Evolutionary conservation across 805 yeast genomes (phyloP).

Genomic region (Saturnispora hagleri): DNA sequence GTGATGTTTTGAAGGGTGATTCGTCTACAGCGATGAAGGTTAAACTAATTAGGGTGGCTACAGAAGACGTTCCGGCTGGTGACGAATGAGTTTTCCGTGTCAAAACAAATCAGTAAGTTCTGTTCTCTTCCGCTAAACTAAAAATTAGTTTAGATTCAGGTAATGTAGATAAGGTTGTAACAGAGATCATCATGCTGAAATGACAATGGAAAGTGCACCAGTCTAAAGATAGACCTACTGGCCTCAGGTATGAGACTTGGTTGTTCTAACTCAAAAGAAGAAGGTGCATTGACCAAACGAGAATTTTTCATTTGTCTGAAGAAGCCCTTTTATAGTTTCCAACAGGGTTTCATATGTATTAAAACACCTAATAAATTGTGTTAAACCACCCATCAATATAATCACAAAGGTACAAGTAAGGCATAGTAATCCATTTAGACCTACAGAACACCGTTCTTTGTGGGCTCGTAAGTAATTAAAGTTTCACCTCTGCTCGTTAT

Average conservation of each 20-base stretch:
- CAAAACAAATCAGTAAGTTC: constrained; percentile 6
- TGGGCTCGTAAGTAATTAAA: background rate
- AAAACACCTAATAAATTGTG: background rate
- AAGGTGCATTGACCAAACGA: background rate
- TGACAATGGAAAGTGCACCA: background rate
- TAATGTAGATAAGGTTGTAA: constrained; percentile 30
- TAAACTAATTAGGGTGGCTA: constrained; percentile 59
- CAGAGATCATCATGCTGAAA: constrained; percentile 22
- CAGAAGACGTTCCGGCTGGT: constrained; percentile 96
- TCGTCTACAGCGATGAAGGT: constrained; percentile 71
- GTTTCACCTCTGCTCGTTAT: background rate
- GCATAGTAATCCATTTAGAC: background rate
- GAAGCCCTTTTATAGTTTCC: background rate
- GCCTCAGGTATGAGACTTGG: background rate
- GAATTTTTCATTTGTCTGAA: background rate
- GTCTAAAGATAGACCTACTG: background rate
- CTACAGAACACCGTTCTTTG: background rate
- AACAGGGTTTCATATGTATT: background rate
- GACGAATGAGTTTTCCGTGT: constrained; percentile 43
- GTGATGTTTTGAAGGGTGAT: constrained; percentile 78
- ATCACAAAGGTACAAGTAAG: background rate
- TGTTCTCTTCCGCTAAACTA: constrained; percentile 7
- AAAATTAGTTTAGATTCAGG: constrained; percentile 18
- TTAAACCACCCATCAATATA: background rate
- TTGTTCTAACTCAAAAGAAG: background rate